Evolutionary conservation across 495 filamentous ascomycete species (phyloP), one percentile per base, ranked within the genome.

Genomic region (Entonaema liquescens): DNA sequence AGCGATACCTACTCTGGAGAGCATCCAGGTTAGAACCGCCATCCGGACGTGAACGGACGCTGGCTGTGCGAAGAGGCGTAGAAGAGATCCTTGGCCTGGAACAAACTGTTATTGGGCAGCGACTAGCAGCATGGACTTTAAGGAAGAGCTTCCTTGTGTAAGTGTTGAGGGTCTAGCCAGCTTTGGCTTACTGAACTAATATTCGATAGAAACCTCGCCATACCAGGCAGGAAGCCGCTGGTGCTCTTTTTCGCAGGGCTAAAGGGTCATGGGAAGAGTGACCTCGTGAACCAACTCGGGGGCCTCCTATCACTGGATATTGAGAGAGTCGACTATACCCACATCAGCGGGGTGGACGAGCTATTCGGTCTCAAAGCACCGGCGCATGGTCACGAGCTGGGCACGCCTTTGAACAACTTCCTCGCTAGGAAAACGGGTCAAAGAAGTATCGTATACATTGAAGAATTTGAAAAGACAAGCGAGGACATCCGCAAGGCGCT

Each of bases 391-490:
- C 67, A 59, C 5, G 75, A 83, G 28, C 19, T 75, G 1, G 86
- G 87, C 0, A 77, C 81, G 0, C 75, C 74, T 1, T 50, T 88
- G 23, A 89, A 88, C 52, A 88, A 89, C 70, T 87, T 86, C 70
- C 76, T 89, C 0, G 81, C 78, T 1, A 59, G 53, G n/a, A 75
- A 85, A 36, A 71, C 67, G 15, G 82, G 79, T 15, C 29, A 79
- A 55, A 70, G 77, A 23, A 77, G 77, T 28, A 80, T 89, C 7
- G 83, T 89, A 1, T 88, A 87, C 63, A 65, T 89, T 8, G 87
- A 89, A 55, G 86, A 89, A 50, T 88, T 89, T 38, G 86, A 89
- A 29, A 89, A 89, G 73, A 87, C 85, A 15, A 80, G 71, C 7
- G 19, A 75, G 1, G 78, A 80, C 3, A 76, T 84, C 15, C 79